Conservation (phyloP, 306 rosid species). For the Prunus davidiana region DNA sequence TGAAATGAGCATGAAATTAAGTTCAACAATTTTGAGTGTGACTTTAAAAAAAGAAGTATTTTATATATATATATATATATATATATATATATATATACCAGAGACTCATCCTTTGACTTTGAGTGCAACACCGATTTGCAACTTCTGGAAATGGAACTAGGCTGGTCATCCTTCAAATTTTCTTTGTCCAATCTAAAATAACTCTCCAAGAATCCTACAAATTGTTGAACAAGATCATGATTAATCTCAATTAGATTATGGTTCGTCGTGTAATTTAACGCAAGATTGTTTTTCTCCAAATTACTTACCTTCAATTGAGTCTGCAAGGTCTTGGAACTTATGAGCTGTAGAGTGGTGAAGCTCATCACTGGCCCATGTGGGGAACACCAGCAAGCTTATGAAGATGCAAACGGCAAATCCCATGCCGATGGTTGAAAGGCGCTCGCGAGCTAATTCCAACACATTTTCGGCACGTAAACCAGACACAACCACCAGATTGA, state of each 20-base stretch:
- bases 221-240: not conserved
- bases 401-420: slow-evolving; percentile 64
- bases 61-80: too few relatives aligned
- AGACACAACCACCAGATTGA: slow-evolving; percentile 75
- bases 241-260: not conserved
- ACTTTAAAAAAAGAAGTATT: not conserved
- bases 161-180: slow-evolving; percentile 32
- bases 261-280: not conserved
- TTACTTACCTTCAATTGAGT: slow-evolving; percentile 55
- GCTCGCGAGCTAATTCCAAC: slow-evolving; percentile 56
- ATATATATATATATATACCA: slow-evolving; percentile 44
- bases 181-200: slow-evolving; percentile 33
- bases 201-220: slow-evolving; percentile 58
- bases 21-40: too few relatives aligned
- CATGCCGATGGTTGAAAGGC: slow-evolving; percentile 58
- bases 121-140: slow-evolving; percentile 71
- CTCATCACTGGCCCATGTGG: slow-evolving; percentile 86
- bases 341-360: slow-evolving; percentile 61
- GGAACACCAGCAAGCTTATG: slow-evolving; percentile 60
- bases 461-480: slow-evolving; percentile 53
- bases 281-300: too few relatives aligned
- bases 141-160: slow-evolving; percentile 9
- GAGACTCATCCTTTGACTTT: slow-evolving; percentile 65
- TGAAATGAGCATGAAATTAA: not conserved
- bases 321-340: slow-evolving; percentile 54